Evolutionary conservation across 2,329 filamentous ascomycete species (phyloP), one percentile per base, ranked within the genome.

Genomic region (Fusarium nodosum): DNA sequence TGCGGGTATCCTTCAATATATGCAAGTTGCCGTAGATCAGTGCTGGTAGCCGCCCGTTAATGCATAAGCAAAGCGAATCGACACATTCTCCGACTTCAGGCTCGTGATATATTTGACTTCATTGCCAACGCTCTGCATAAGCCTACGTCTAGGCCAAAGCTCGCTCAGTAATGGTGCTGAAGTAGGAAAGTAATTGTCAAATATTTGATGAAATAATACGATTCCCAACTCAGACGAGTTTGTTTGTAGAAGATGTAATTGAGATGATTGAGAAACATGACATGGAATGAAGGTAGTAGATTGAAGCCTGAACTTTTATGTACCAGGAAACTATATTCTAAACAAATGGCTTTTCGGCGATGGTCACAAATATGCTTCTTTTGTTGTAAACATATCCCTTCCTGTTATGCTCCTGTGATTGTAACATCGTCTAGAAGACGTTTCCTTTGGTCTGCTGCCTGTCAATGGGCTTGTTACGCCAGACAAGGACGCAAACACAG

Each of bases 371-470:
- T n/a, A 24, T 45, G 12, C 30, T 45, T 41, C 8, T 46, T 28
- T 26, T 56, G 22, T 18, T 36, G 34, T 47, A 36, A 64, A 31
- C 18, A n/a, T 55, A 30, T 39, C 33, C 24, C 30, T 46, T 53
- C 10, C 16, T 42, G n/a, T 41, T 30, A 4, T 15, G 28, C 34
- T 46, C 11, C 12, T 33, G 34, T 36, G 5, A 38, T 44, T 18
- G 31, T 20, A 16, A 26, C 22, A 41, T 34, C 26, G 33, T 30
- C 68, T 81, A 86, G 66, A 86, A 86, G 5, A 87, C 82, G 7
- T 74, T 80, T 33, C 86, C 86, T 78, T 84, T 87, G 12, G 80
- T 81, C 77, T 87, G 85, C 47, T 80, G 77, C 34, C 82, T 76
- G 74, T 84, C 82, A 54, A 77, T 80, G 6, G 87, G 73, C 56